Conservation (phyloP, 805 yeast species). For the Sugiyamaella marilandica region DNA sequence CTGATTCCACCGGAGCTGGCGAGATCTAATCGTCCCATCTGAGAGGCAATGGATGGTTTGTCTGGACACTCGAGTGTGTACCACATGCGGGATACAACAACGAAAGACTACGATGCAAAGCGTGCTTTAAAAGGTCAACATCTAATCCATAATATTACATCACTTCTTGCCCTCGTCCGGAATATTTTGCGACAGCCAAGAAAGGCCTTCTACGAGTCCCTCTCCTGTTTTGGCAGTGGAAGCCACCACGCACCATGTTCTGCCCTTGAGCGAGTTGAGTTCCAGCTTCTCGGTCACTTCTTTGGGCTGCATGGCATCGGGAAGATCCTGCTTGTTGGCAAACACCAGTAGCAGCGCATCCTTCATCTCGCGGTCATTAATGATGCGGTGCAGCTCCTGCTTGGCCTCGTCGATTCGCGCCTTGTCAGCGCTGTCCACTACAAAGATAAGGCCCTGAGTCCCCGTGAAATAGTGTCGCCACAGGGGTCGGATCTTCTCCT, state of each 20-base stretch:
- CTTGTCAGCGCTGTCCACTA: conserved; percentile 75
- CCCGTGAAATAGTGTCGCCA: conserved; percentile 97
- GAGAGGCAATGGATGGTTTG: not conserved
- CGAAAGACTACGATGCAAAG: too few species aligned
- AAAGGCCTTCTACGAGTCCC: conserved; percentile 80
- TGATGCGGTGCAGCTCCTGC: conserved; percentile 68
- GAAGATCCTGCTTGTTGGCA: conserved; percentile 84
- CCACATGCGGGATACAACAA: not conserved
- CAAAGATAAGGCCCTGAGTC: conserved; percentile 86
- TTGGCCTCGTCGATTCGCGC: conserved; percentile 73
- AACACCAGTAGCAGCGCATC: conserved; percentile 74
- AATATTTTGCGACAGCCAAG: conserved; percentile 73
- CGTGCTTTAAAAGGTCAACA: not conserved
- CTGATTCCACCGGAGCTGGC: not conserved
- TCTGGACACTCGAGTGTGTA: not conserved
- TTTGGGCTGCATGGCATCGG: conserved; percentile 67
- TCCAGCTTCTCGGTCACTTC: conserved; percentile 72
- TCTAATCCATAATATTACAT: not conserved
- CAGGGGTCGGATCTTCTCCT: conserved; percentile 81
- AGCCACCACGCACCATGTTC: conserved; percentile 88
- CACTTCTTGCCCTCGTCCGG: conserved; percentile 28
- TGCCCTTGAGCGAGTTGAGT: conserved; percentile 57
- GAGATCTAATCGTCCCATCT: not conserved
- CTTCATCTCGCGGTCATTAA: conserved; percentile 78
- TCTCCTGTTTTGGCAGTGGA: conserved; percentile 87